Evolutionary conservation across 129 eudicot species (phyloP).

Genomic region (Silybum marianum): DNA sequence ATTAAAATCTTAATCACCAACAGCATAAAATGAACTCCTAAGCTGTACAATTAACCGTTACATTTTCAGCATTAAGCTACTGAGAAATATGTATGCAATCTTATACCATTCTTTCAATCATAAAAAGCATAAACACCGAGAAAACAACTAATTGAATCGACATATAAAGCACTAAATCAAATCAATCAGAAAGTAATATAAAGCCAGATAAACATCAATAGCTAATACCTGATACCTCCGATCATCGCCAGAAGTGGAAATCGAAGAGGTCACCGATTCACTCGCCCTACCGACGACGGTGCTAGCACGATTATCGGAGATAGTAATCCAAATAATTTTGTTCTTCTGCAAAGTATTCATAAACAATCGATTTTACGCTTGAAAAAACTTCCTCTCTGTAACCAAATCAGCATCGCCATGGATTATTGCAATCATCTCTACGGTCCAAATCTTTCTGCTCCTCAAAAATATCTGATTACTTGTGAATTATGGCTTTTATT

Average conservation of each 20-base stretch:
- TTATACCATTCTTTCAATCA: not conserved
- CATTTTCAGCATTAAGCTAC: not conserved
- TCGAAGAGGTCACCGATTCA: not conserved
- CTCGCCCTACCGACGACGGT: not conserved
- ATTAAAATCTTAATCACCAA: not conserved
- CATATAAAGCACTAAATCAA: not conserved
- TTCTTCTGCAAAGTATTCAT: not conserved
- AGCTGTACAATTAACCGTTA: not conserved
- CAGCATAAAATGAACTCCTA: slow-evolving; percentile 4
- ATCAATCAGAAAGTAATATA: not conserved
- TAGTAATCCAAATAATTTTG: not conserved
- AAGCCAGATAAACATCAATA: not conserved
- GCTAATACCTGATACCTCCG: not conserved
- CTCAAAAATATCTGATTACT: not conserved
- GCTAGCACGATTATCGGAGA: slow-evolving; percentile 2
- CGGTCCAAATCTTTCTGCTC: not conserved
- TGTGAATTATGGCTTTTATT: not conserved
- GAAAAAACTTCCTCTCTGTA: not conserved
- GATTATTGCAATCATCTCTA: not conserved
- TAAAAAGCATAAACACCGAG: not conserved
- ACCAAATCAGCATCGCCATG: not conserved
- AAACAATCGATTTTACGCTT: not conserved
- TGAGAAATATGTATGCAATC: not conserved
- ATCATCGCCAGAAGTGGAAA: not conserved
- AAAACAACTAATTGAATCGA: not conserved